Evolutionary conservation across 2,329 filamentous ascomycete species (phyloP).

Genomic region (Amylocarpus encephaloides): DNA sequence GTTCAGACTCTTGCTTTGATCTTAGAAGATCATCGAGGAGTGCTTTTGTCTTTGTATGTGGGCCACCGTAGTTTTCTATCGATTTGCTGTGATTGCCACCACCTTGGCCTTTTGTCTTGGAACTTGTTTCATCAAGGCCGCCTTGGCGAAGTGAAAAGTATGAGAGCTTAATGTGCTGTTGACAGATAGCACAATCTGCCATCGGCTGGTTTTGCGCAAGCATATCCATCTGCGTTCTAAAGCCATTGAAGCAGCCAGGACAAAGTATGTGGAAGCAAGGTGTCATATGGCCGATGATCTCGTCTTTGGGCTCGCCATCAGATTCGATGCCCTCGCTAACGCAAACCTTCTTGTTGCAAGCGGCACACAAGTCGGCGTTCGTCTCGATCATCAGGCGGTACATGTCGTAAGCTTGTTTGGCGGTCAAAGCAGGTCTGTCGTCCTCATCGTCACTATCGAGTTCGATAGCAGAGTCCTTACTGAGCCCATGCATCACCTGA

Average conservation of each 20-base stretch:
- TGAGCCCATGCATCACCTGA: slow-evolving; percentile 71
- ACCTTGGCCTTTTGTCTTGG: slow-evolving; percentile 23
- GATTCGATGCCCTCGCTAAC: slow-evolving; percentile 49
- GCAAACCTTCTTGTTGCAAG: slow-evolving; percentile 61
- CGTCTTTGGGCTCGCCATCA: slow-evolving; percentile 49
- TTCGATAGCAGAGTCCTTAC: slow-evolving; percentile 80
- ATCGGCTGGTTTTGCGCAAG: slow-evolving; percentile 37
- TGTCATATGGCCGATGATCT: slow-evolving; percentile 72
- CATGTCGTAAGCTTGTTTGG: slow-evolving; percentile 77
- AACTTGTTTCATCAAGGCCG: slow-evolving; percentile 27
- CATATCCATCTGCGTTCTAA: slow-evolving; percentile 47
- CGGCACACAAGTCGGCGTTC: slow-evolving; percentile 65
- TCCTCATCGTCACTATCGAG: slow-evolving; percentile 66
- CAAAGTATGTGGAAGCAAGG: slow-evolving; percentile 86
- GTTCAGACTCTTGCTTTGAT: slow-evolving; percentile 56
- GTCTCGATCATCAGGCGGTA: slow-evolving; percentile 79
- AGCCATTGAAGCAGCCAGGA: slow-evolving; percentile 58
- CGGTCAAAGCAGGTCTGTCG: slow-evolving; percentile 49
- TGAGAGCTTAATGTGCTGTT: slow-evolving; percentile 52
- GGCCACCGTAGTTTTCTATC: slow-evolving; percentile 67
- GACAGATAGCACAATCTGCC: slow-evolving; percentile 61
- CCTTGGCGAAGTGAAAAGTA: slow-evolving; percentile 60
- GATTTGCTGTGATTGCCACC: slow-evolving; percentile 49
- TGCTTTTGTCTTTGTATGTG: slow-evolving; percentile 86
- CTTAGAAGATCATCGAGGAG: slow-evolving; percentile 68